These are phyloP conservation scores for Cucurbita pepo DNA, from an alignment of 306 rosid genomes.

Conservation along the genomic window DNA sequence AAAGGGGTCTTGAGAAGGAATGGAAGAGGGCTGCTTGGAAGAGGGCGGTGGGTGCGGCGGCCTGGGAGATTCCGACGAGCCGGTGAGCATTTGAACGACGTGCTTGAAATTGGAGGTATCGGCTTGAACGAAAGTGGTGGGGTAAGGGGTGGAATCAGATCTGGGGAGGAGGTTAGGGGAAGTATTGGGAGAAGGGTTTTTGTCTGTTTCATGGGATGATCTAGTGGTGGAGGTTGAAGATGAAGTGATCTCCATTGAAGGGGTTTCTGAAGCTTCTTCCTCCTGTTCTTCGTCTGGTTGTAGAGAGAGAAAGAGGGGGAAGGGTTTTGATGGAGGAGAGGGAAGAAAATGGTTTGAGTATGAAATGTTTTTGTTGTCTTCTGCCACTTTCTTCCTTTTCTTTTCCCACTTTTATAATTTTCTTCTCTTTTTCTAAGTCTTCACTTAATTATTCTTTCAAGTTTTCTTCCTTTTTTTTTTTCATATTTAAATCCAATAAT, in stretches of 20 bases:
- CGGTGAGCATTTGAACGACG: conserved; percentile 95
- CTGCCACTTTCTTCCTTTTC: background rate
- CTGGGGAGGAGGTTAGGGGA: conserved; percentile 66
- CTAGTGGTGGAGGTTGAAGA: conserved; percentile 20
- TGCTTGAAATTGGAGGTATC: conserved; percentile 83
- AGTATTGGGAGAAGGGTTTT: conserved; percentile 34
- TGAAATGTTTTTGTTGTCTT: conserved; percentile 1
- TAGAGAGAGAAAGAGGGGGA: background rate
- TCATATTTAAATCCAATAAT: background rate
- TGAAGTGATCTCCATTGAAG: conserved; percentile 44
- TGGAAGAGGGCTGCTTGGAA: background rate
- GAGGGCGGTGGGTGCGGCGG: background rate
- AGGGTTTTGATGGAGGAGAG: background rate
- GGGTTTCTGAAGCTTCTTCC: background rate
- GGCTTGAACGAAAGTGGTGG: conserved; percentile 93
- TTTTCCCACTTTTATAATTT: background rate
- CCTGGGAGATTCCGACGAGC: conserved; percentile 42
- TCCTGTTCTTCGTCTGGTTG: background rate
- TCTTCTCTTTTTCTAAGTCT: background rate
- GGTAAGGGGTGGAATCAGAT: conserved; percentile 84
- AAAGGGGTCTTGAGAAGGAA: background rate
- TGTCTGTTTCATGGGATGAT: conserved; percentile 32
- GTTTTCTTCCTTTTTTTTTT: background rate
- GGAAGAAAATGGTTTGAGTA: background rate
- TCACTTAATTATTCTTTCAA: background rate